Base-by-base conservation (phyloP, 805 yeast genomes). In the Nakazawaea holstii region DNA sequence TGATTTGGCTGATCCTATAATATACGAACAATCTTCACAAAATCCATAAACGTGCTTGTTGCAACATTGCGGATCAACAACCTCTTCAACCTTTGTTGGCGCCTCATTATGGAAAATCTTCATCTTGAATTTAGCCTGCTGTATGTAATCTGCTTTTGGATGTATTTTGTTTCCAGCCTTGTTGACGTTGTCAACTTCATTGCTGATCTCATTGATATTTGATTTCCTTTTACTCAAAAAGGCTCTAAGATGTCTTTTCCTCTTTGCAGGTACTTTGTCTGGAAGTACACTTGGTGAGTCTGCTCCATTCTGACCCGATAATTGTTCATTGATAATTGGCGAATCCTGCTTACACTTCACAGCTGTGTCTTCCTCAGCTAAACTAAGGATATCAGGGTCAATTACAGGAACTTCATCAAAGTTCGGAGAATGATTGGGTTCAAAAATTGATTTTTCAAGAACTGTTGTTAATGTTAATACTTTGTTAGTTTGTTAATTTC, bases 1-100 rank as follows among this genome's bases (percentile, higher is more conserved):
- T 6, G 44, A 39, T 39, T 43, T 48, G 8, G 44, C 50, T 20
- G 40, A 33, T 17, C 47, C 47, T 4, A 43, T 35, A 7, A 48
- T 48, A 35, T 48, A 48, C 5, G 36, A 28, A 27, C 50, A 48
- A 24, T 48, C 50, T 3, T 48, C 46, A 35, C 50, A 47, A 10
- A 13, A 14, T 17, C 26, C 46, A 10, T 13, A 14, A 8, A 14
- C 40, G 5, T 43, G 46, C 9, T n/a, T 13, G 26, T 41, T 29
- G 24, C 39, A 17, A 20, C 39, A 36, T 10, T 17, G 24, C 24
- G 5, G 24, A 20, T 20, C 24, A 20, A 20, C 24, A 20, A 3
- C 24, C 3, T 20, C 24, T 20, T 20, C 24, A 3, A 20, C 24
- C 5, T 20, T 20, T 20, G 24, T 20, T 30, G 32, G 10, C n/a